phyloP scores from a whole-genome alignment of 306 rosid genomes.

The Lathyrus oleraceus region DNA sequence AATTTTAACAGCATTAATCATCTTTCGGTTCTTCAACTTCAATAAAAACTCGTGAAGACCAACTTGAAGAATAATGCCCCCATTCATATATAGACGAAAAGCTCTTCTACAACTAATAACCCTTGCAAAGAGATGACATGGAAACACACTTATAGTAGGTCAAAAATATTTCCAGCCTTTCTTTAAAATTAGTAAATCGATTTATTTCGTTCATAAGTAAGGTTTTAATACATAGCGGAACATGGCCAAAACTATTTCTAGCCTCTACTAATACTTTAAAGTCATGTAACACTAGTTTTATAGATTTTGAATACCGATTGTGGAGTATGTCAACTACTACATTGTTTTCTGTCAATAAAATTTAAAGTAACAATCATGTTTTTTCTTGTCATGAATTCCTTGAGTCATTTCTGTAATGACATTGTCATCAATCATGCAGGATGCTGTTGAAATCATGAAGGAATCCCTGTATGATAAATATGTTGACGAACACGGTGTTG shows the following conservation, averaged over 20 bases:
- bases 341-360: constrained; percentile 23
- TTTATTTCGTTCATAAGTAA: background rate
- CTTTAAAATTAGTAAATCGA: background rate
- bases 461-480: constrained; percentile 92
- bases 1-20: constrained; percentile 15
- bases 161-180: background rate
- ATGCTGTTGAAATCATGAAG: constrained; percentile 95
- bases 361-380: constrained; percentile 21
- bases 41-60: constrained; percentile 4
- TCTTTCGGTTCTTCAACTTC: constrained; percentile 15
- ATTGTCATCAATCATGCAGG: constrained; percentile 53
- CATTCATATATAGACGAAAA: constrained; percentile 2
- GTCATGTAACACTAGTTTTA: background rate
- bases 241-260: background rate
- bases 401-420: constrained; percentile 28
- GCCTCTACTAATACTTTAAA: background rate
- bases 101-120: background rate
- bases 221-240: background rate
- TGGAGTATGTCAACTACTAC: constrained; percentile 16
- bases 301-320: constrained; percentile 3
- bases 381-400: constrained; percentile 31
- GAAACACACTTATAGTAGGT: background rate
- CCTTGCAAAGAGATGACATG: background rate
- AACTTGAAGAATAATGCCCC: constrained; percentile 14
- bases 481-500: constrained; percentile 86